Evolutionary conservation across 2,329 filamentous ascomycete species (phyloP), one percentile per base, ranked within the genome.

Genomic region (Pleoardoris graminearum): DNA sequence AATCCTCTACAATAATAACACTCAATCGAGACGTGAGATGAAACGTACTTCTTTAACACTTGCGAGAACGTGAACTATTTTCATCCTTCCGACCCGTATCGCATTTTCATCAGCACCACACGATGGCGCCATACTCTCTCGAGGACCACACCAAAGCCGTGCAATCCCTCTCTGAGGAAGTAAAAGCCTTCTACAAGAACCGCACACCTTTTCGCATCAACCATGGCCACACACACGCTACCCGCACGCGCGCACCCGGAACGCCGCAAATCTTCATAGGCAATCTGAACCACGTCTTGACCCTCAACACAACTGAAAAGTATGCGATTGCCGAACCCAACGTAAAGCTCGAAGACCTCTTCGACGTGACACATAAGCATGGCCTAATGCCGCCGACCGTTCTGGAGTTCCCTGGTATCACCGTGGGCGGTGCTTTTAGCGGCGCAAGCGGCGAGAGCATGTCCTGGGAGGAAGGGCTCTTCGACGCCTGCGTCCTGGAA

Each of bases 351-450:
- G 84, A 86, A 53, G 64, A 63, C 0, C 79, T 88, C 10, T 79
- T 86, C 6, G 75, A 77, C 32, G 79, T 77, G 6, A 81, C 83
- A 1, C 58, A 84, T 12, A 65, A 70, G 17, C 67, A 79, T 29
- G 77, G 77, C 1, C 72, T 87, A 1, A 72, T 87, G 3, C 84
- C 85, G 0, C 80, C 82, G 0, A 83, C 87, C 0, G 84, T 87
- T 12, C 85, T 85, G 80, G 85, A 87, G 65, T 86, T 87, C 50
- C 84, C 84, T 1, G 84, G 82, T 21, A 87, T 87, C 65, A 88
- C 85, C 2, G 82, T 80, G 5, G 85, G 85, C 12, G 85, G 85
- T 29, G 85, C 82, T 8, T 87, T 85, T 66, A 80, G 82, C 41
- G 85, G 85, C 4, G 85, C 82, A 0, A 81, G 83, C 7, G 85